Base-by-base conservation (phyloP, 306 rosid genomes). In the Morella rubra region DNA sequence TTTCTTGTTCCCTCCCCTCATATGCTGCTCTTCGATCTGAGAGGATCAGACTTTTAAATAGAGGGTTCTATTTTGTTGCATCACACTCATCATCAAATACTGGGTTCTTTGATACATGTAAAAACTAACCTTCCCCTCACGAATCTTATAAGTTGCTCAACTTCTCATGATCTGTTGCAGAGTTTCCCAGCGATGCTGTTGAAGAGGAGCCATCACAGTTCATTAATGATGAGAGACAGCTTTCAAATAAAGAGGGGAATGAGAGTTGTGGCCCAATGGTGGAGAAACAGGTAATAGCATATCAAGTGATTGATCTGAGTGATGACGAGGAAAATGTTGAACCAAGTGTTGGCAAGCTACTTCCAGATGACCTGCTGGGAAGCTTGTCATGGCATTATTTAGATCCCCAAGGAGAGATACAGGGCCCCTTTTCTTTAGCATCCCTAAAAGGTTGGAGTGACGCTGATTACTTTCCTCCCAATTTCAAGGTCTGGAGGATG, bases 401-500 rank as follows among this genome's bases (percentile, higher is more conserved):
- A 24, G 98, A 93, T 84, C 98, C 98, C 47, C 86, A 70, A 50
- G 97, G 93, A 75, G 59, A 20, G 15, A 79, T 85, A 15, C 97
- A 91, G 80, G 98, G 98, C 67, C 98, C 97, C 2, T 93, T 91
- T 79, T 52, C 91, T 59, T 32, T 90, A 19, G 65, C 11, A 64
- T 51, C 73, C 16, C 78, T 93, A 16, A 93, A 90, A 82, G 82
- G 73, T 65, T 93, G 98, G 98, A 87, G 82, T 19, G 96, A 91
- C 68, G 83, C 85, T 47, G 73, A 81, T 45, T 93, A 87, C 85
- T 91, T 93, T 69, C 41, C 86, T 59, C 78, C 81, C 37, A 91
- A 91, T 85, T 93, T 93, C 82, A 89, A 80, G 86, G 89, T 93
- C 72, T 93, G 98, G 98, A 87, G 59, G 84, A 65, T 42, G 71